Percentiles rank a stretch among this genome's conserved stretches.
Evolutionary conservation across 331 rosid species (phyloP).

Genomic region (Rosa hybrid): DNA sequence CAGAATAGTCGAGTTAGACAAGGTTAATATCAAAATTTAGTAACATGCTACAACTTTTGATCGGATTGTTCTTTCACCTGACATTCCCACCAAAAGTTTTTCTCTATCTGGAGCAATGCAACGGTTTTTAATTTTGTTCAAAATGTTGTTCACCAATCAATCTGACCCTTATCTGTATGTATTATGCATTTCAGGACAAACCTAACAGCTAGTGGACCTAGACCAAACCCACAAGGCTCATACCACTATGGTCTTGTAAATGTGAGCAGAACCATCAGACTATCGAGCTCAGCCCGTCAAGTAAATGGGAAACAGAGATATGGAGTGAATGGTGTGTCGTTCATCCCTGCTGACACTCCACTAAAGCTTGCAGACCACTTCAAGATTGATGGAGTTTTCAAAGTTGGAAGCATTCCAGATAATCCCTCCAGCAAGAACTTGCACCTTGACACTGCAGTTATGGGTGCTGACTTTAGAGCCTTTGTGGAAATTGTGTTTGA

Average conservation of each 20-base stretch:
- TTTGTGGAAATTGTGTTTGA: conserved; percentile 81
- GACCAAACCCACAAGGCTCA: conserved; percentile 98
- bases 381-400: conserved; percentile 67
- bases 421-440: conserved; percentile 40
- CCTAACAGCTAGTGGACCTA: conserved; percentile 93
- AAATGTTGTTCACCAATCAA: background rate
- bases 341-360: conserved; percentile 68
- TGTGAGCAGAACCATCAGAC: conserved; percentile 55
- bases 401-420: conserved; percentile 75
- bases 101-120: background rate
- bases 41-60: background rate
- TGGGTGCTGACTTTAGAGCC: conserved; percentile 78
- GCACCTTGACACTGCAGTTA: conserved; percentile 78
- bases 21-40: no score
- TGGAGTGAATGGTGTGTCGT: conserved; percentile 77
- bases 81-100: background rate
- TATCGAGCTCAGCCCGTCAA: conserved; percentile 69
- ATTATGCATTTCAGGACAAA: conserved; percentile 51
- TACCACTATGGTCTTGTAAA: conserved; percentile 80
- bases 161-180: background rate
- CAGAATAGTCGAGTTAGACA: no score
- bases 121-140: background rate
- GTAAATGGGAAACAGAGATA: conserved; percentile 73
- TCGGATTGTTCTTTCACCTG: no score
- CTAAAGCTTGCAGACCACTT: conserved; percentile 85